These are phyloP conservation scores for Vitis hybrid DNA, from an alignment of 177 flowering plant genomes.

Conservation along the genomic window DNA sequence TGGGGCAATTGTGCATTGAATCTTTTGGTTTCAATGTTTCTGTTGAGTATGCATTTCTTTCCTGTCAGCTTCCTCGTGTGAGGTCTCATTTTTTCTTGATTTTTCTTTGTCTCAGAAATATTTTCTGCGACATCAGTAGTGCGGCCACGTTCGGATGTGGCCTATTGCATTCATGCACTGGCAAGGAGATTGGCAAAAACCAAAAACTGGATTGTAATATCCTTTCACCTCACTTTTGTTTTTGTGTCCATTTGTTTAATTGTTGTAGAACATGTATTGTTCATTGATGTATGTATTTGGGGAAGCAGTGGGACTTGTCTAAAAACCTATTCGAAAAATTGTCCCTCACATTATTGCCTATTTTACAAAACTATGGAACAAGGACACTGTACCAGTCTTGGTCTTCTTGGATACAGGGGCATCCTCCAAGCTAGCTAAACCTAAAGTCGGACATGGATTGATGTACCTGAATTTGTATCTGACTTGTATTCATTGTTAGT, in stretches of 20 bases:
- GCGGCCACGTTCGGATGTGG: slow-evolving; percentile 93
- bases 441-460: too few relatives aligned
- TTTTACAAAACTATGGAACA: too few relatives aligned
- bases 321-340: not conserved
- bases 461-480: too few relatives aligned
- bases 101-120: slow-evolving; percentile 45
- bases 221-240: slow-evolving; percentile 4
- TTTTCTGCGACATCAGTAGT: slow-evolving; percentile 65
- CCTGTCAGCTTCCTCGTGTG: too few relatives aligned
- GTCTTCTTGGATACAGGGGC: too few relatives aligned
- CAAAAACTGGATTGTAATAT: slow-evolving; percentile 71
- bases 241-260: not conserved
- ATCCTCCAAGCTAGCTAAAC: too few relatives aligned
- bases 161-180: slow-evolving; percentile 91
- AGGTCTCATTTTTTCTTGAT: slow-evolving; percentile 1
- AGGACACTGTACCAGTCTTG: too few relatives aligned
- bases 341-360: not conserved
- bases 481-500: not conserved
- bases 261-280: not conserved
- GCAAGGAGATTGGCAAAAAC: slow-evolving; percentile 82
- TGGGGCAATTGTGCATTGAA: too few relatives aligned
- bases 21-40: too few relatives aligned
- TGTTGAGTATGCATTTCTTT: too few relatives aligned
- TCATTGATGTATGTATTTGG: too few relatives aligned
- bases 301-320: not conserved